phyloP scores from a whole-genome alignment of 345 rosid species.

The Ailanthus altissimus region DNA sequence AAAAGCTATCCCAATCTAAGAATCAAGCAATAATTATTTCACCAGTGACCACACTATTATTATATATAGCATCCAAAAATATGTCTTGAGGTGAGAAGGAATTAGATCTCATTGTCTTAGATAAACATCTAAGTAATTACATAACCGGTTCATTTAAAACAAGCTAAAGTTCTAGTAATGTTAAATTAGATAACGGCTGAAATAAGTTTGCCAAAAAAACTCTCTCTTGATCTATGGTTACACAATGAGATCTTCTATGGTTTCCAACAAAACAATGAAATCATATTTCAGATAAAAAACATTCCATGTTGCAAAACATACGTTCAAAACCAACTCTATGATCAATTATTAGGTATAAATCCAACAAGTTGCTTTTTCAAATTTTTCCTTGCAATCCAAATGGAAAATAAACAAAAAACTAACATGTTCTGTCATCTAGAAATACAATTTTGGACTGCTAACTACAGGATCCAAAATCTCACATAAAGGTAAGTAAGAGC shows the following conservation, averaged over 20 bases:
- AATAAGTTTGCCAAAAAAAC: neutral
- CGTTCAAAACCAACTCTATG: neutral
- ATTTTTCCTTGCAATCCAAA: neutral
- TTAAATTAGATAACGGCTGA: neutral
- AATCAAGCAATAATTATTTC: neutral
- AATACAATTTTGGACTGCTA: neutral
- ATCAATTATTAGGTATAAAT: neutral
- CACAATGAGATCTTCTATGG: neutral
- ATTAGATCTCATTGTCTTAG: neutral
- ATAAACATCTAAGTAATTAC: neutral
- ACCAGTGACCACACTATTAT: neutral
- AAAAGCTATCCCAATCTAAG: conserved; percentile 7
- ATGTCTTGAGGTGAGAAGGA: neutral
- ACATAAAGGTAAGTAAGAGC: neutral
- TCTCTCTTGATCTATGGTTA: neutral
- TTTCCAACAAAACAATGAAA: neutral
- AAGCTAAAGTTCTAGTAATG: neutral
- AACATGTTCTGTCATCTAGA: too few species aligned
- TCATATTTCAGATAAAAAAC: too few species aligned
- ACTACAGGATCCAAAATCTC: neutral
- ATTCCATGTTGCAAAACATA: neutral
- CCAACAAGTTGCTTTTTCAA: neutral
- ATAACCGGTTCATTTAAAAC: neutral
- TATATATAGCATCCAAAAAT: neutral
- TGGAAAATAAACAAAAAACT: neutral